Evolutionary conservation across 257 asterid genomes (phyloP), one percentile per base, ranked within the genome.

Genomic region (Fraxinus cuspidata): DNA sequence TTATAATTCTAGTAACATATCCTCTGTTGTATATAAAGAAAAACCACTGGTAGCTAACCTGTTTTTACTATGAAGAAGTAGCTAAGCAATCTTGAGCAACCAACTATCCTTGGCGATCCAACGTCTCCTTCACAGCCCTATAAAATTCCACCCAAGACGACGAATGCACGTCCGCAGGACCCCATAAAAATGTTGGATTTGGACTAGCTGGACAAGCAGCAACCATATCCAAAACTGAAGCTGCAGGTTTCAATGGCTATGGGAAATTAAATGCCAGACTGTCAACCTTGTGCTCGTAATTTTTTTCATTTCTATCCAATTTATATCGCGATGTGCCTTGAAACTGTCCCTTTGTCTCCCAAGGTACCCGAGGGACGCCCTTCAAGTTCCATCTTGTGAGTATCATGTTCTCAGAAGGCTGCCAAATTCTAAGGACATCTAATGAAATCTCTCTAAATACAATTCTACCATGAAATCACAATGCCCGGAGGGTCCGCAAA

Each of bases 251-350:
- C 32, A 89, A 73, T 18, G 85, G 77, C 85, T 81, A 92, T 0
- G 97, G 96, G 73, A 94, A 84, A 77, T 83, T 92, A 89, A 94
- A 90, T 1, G 96, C 97, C 85, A 92, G 72, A 67, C 88, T 89
- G 80, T 94, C 98, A 35, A 94, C 94, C 74, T 86, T 92, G 86
- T 92, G 98, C 86, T 92, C 96, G 83, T 91, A 94, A n/a, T 92
- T 94, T 66, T 90, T 94, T 65, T 93, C 97, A 19, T 86, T 85
- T 34, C 96, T 74, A 72, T 92, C 98, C 83, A 94, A 71, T 78
- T 92, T 94, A 80, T 91, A 92, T n/a, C 93, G 79, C 27, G 97
- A 92, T 0, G 94, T 89, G 77, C 91, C 98, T 79, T 89, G 96
- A 76, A 92, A 94, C 42, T 92, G 86, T 47, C 97, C 98, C 44